Percentiles rank a stretch among this genome's conserved stretches.
Conservation (phyloP, 441 rosid species). For the Euphorbia celastroides region DNA sequence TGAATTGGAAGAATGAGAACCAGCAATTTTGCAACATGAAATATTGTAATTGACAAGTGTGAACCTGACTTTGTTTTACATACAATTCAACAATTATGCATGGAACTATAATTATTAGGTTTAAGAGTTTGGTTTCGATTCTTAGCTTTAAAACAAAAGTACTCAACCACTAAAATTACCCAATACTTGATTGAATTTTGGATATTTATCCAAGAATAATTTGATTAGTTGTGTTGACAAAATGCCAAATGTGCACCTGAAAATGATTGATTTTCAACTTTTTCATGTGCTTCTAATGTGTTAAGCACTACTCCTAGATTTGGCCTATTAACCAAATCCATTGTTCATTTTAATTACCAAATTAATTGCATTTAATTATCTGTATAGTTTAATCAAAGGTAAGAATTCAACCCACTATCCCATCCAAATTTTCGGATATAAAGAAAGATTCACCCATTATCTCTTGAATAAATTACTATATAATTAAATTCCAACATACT, state of each 20-base stretch:
- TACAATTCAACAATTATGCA: not conserved
- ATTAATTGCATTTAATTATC: not conserved
- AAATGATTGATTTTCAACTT: conserved; percentile 14
- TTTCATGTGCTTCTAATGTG: conserved; percentile 23
- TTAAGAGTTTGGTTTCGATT: not conserved
- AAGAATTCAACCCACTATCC: not conserved
- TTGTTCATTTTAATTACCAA: not conserved
- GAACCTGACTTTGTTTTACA: not conserved
- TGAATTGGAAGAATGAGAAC: no score
- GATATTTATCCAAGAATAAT: not conserved
- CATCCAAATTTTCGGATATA: not conserved
- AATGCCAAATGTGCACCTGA: conserved; percentile 12
- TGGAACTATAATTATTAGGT: not conserved
- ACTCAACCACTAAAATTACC: not conserved
- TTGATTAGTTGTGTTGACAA: conserved; percentile 5
- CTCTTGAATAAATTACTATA: not conserved
- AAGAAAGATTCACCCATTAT: conserved; percentile 7
- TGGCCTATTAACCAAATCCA: conserved; percentile 14
- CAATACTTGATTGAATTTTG: not conserved
- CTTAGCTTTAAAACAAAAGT: not conserved
- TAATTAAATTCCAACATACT: no score
- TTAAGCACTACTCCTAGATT: conserved; percentile 25
- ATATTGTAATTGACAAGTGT: not conserved
- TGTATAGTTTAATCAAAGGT: not conserved
- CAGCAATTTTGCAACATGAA: no score